A percentile compares a stretch with the other conserved stretches of the same genome.
These are phyloP conservation scores for Prunus padus DNA, from an alignment of 306 rosid species.

Conservation along the genomic window DNA sequence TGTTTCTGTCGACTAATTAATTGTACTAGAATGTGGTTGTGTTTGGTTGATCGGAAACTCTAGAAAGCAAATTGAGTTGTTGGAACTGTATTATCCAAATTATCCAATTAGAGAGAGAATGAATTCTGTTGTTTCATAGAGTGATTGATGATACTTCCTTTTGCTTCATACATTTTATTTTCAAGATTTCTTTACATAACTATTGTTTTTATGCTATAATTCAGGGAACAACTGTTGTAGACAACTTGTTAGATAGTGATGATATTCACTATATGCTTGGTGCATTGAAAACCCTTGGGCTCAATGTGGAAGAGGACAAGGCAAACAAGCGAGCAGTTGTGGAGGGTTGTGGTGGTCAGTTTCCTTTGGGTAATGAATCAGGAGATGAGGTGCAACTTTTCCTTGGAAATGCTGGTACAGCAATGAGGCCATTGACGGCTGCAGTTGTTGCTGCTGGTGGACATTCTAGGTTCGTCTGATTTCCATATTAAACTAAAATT, in stretches of 20 bases:
- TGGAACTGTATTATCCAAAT: background rate
- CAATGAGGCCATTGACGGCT: slow-evolving; percentile 98
- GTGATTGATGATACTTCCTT: slow-evolving; percentile 5
- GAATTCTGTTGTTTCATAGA: background rate
- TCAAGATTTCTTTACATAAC: background rate
- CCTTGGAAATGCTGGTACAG: slow-evolving; percentile 99
- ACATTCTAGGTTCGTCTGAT: slow-evolving; percentile 55
- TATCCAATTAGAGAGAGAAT: background rate
- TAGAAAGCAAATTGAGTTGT: background rate
- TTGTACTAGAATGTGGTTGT: background rate
- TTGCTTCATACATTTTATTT: background rate
- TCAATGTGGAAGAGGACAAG: slow-evolving; percentile 74
- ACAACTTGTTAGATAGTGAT: slow-evolving; percentile 87
- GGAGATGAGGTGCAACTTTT: slow-evolving; percentile 74
- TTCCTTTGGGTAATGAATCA: slow-evolving; percentile 63
- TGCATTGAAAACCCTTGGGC: slow-evolving; percentile 83
- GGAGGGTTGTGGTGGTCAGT: slow-evolving; percentile 87
- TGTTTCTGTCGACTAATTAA: background rate
- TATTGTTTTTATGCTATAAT: slow-evolving; percentile 17
- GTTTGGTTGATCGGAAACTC: slow-evolving; percentile 1
- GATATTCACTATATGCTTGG: slow-evolving; percentile 95
- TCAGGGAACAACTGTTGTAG: slow-evolving; percentile 96
- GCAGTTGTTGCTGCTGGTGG: slow-evolving; percentile 97
- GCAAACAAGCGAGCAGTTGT: slow-evolving; percentile 71
- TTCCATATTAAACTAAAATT: slow-evolving; percentile 12